These are phyloP conservation scores for Penicillium flavigenum DNA, from an alignment of 495 filamentous ascomycete species.

Conservation along the genomic window DNA sequence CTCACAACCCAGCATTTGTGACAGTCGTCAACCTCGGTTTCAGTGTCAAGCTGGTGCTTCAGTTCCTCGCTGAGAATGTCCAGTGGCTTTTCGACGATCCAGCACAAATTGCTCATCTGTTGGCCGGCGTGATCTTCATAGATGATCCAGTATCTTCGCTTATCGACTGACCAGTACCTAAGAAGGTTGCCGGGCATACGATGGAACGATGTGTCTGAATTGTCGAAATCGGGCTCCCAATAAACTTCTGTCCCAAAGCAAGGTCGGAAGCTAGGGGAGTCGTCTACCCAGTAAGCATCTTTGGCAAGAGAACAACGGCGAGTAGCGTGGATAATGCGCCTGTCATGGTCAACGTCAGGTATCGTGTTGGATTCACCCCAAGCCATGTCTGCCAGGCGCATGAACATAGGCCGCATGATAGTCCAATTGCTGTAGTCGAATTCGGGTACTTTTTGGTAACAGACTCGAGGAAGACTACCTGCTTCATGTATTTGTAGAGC, in stretches of 20 bases:
- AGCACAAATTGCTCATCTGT: slow-evolving; percentile 3
- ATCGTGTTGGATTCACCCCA: slow-evolving; percentile 13
- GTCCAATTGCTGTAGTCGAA: slow-evolving; percentile 1
- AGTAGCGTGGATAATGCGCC: slow-evolving; percentile 4
- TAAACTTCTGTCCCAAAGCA: slow-evolving; percentile 6
- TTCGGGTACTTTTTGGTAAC: slow-evolving; percentile 8
- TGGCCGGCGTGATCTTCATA: not conserved
- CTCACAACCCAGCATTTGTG: slow-evolving; percentile 16
- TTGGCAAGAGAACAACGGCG: slow-evolving; percentile 7
- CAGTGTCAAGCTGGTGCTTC: not conserved
- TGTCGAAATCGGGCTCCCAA: not conserved
- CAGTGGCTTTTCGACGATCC: slow-evolving; percentile 17
- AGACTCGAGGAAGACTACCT: not conserved
- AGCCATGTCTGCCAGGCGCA: slow-evolving; percentile 12
- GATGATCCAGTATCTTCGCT: slow-evolving; percentile 13
- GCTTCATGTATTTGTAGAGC: not conserved
- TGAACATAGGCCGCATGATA: slow-evolving; percentile 10
- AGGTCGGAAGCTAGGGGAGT: slow-evolving; percentile 4
- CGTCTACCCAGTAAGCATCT: slow-evolving; percentile 9
- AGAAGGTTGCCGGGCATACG: slow-evolving; percentile 4
- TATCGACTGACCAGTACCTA: slow-evolving; percentile 14
- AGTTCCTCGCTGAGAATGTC: slow-evolving; percentile 12
- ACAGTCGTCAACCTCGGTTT: slow-evolving; percentile 6
- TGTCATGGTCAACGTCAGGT: slow-evolving; percentile 6
- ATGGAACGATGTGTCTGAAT: slow-evolving; percentile 6